phyloP scores from a whole-genome alignment of 2,329 filamentous ascomycete genomes.

The Aureobasidium subglaciale region DNA sequence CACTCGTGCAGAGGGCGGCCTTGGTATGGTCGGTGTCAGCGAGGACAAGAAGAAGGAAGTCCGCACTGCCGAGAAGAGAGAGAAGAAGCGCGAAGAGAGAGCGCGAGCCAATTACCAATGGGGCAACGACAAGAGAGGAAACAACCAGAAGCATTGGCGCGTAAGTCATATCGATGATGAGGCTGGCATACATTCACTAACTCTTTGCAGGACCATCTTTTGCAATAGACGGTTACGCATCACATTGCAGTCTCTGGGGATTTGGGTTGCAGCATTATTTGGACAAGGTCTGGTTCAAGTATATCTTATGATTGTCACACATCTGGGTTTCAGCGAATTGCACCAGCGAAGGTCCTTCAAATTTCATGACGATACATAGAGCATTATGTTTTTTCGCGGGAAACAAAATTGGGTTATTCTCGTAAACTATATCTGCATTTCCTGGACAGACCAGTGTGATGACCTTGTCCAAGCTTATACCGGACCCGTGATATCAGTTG shows the following conservation, averaged over 20 bases:
- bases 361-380: neutral
- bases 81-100: constrained; percentile 55
- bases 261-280: neutral
- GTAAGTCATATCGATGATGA: constrained; percentile 33
- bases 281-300: neutral
- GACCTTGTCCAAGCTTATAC: neutral
- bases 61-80: constrained; percentile 59
- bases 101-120: constrained; percentile 52
- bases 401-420: neutral
- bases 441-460: neutral
- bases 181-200: neutral
- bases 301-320: constrained; percentile 6
- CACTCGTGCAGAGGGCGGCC: constrained; percentile 62
- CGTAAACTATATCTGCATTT: neutral
- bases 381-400: neutral
- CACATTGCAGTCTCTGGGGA: neutral
- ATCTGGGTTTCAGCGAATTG: neutral
- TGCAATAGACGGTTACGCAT: constrained; percentile 26
- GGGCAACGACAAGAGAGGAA: constrained; percentile 64
- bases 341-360: neutral
- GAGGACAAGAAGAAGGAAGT: constrained; percentile 68
- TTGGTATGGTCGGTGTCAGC: constrained; percentile 70
- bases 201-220: constrained; percentile 37
- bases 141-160: constrained; percentile 71
- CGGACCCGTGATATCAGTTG: too few relatives aligned